Evolutionary conservation across 2,329 filamentous ascomycete species (phyloP), one percentile per base, ranked within the genome.

Genomic region (Trichophyton verrucosum): DNA sequence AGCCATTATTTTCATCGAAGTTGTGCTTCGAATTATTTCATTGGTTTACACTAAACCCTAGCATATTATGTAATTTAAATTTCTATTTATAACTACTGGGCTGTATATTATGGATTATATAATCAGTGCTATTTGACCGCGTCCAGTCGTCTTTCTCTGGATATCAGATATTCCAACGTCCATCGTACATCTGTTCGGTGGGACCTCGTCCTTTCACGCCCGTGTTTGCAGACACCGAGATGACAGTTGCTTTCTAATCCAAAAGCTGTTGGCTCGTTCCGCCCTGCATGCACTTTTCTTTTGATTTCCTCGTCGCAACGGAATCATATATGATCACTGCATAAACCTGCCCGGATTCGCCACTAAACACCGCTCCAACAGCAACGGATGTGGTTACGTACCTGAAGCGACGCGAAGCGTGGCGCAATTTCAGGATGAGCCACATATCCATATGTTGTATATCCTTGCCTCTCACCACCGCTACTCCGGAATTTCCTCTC

Each of bases 391-490:
- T n/a, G 22, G 27, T 53, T 33, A 33, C 24, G 15, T 53, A 53
- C 49, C 49, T 53, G 13, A 24, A 15, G 24, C 49, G 2, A 9
- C 27, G 27, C 22, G 27, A 30, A 33, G 49, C 49, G 49, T 33
- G 49, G 49, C 49, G 49, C 49, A 24, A 24, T 24, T 24, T 20
- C 49, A 24, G 27, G 49, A 30, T 24, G 27, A 53, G 49, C 27
- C 27, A 53, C 22, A 3, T 53, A 24, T 11, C 27, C 33, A 38
- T 27, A 27, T 24, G 17, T 27, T 15, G 24, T 27, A 17, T 24
- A 53, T 30, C 49, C 49, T 53, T 53, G 49, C 13, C 49, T 24
- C n/a, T 17, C 49, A 53, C 49, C 49, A 53, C 49, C 49, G 49
- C 49, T 53, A 53, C 49, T 53, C 27, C 4, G 22, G 27, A 24